Conservation (phyloP, 495 filamentous ascomycete species). For the Daldinia bambusicola region DNA sequence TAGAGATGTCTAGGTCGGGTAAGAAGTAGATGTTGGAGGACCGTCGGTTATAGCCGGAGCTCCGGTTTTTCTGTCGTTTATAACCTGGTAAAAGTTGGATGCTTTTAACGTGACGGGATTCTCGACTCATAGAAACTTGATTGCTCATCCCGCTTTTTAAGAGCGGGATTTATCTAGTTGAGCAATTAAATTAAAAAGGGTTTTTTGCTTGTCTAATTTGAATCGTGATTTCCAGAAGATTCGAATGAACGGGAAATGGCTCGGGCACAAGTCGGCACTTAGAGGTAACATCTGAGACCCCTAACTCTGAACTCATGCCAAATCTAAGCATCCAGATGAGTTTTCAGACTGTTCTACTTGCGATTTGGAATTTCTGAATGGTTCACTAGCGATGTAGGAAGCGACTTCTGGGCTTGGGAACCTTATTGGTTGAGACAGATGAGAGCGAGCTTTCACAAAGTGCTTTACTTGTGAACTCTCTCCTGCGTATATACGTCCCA, state of each 20-base stretch:
- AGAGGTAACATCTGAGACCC: not conserved
- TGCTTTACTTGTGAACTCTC: not conserved
- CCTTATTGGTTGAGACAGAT: not conserved
- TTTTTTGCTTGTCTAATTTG: not conserved
- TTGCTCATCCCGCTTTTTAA: not conserved
- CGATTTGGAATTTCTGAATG: not conserved
- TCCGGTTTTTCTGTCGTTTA: not conserved
- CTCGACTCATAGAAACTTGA: not conserved
- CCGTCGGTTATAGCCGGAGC: constrained; percentile 4
- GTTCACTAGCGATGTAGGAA: not conserved
- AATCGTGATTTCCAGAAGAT: not conserved
- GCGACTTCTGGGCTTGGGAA: not conserved
- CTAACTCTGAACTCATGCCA: not conserved
- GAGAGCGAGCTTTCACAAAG: not conserved
- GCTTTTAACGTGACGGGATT: not conserved
- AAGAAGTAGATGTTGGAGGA: not conserved
- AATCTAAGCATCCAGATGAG: not conserved
- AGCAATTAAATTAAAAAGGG: not conserved
- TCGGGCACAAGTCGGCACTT: not conserved
- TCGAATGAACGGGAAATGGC: not conserved
- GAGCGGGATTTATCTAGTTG: not conserved
- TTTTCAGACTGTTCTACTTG: not conserved
- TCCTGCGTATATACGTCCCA: not conserved
- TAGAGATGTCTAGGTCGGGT: not conserved
- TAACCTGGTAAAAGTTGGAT: not conserved